These are phyloP conservation scores for Mucor lusitanicus DNA, from an alignment of 371 early-diverging fungal genomes.

Conservation along the genomic window DNA sequence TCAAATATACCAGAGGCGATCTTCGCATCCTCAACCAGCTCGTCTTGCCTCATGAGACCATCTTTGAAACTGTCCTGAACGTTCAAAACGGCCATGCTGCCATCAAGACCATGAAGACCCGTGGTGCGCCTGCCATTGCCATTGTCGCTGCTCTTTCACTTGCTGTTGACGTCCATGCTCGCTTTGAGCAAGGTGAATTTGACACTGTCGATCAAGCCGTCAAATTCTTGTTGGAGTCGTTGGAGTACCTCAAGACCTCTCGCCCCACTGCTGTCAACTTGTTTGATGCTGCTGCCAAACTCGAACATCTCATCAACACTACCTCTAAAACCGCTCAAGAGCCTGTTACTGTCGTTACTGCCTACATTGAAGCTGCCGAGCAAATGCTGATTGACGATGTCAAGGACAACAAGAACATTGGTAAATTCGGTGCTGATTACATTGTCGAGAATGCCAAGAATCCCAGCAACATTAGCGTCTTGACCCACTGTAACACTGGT, in stretches of 20 bases:
- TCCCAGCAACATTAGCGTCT: conserved; percentile 58
- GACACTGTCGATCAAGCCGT: conserved; percentile 44
- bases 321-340: conserved; percentile 19
- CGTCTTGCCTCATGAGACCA: conserved; percentile 84
- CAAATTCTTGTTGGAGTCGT: conserved; percentile 59
- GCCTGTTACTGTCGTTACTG: conserved; percentile 47
- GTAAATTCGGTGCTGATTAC: conserved; percentile 75
- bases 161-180: conserved; percentile 77
- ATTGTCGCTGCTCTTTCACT: conserved; percentile 93
- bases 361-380: conserved; percentile 78
- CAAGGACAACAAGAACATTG: conserved; percentile 88
- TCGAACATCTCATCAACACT: conserved; percentile 48
- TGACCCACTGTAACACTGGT: conserved; percentile 98
- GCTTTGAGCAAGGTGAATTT: conserved; percentile 36
- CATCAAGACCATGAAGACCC: conserved; percentile 93
- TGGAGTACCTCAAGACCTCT: conserved; percentile 85
- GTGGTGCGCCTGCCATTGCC: conserved; percentile 96
- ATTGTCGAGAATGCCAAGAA: conserved; percentile 48
- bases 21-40: conserved; percentile 91
- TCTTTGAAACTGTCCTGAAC: conserved; percentile 71
- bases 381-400: conserved; percentile 87
- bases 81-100: conserved; percentile 82
- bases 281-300: conserved; percentile 86
- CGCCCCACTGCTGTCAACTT: conserved; percentile 97
- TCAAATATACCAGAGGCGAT: conserved; percentile 70